A percentile compares a stretch with the other conserved stretches of the same genome.
Evolutionary conservation across 2,329 filamentous ascomycete species (phyloP).

Genomic region (Fusarium setosum): DNA sequence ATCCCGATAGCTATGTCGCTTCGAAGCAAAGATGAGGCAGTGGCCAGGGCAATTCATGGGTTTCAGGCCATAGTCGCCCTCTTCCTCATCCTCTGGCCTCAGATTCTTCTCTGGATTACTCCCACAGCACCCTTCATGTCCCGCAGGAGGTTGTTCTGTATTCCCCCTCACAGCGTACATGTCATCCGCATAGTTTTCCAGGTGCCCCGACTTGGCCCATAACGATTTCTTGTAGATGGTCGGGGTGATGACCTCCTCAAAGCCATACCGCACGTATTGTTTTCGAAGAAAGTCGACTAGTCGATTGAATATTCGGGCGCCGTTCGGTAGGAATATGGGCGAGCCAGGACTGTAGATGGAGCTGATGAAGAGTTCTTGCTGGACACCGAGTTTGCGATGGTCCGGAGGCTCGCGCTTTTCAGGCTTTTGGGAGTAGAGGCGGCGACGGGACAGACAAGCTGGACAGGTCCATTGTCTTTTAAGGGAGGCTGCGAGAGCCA

Average conservation of each 20-base stretch:
- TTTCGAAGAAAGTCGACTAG: constrained; percentile 84
- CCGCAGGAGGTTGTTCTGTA: constrained; percentile 40
- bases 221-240: constrained; percentile 91
- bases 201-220: constrained; percentile 87
- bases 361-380: constrained; percentile 83
- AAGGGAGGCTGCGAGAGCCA: constrained; percentile 26
- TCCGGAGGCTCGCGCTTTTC: constrained; percentile 56
- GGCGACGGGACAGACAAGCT: constrained; percentile 44
- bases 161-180: constrained; percentile 85
- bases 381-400: constrained; percentile 69
- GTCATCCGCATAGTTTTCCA: constrained; percentile 90
- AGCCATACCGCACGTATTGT: constrained; percentile 87
- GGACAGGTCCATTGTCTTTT: constrained; percentile 47
- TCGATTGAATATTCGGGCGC: constrained; percentile 85
- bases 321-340: constrained; percentile 85
- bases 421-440: constrained; percentile 46
- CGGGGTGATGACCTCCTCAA: constrained; percentile 88
- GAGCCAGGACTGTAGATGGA: constrained; percentile 87
- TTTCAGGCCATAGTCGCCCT: constrained; percentile 84
- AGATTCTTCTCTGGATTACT: constrained; percentile 39
- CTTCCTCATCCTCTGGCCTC: constrained; percentile 63
- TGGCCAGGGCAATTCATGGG: constrained; percentile 96
- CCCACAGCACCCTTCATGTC: constrained; percentile 45
- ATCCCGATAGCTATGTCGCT: constrained; percentile 80
- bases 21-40: constrained; percentile 83